A percentile compares a stretch with the other conserved stretches of the same genome.
These are phyloP conservation scores for Plasmodium gaboni DNA, from an alignment of 169 alveolate species.

Conservation along the genomic window DNA sequence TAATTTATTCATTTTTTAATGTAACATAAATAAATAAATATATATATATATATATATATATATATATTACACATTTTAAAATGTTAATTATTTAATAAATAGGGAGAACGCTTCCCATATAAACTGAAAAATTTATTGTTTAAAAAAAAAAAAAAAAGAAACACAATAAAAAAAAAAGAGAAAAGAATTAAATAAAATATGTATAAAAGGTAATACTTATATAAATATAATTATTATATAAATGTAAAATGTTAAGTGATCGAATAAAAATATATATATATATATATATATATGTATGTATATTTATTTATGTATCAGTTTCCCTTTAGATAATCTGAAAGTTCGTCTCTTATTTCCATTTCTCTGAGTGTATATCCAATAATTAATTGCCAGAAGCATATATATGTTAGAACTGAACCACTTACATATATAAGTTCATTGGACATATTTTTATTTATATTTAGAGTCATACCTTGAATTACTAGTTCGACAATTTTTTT, in stretches of 20 bases:
- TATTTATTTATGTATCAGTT: not conserved
- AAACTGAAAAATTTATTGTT: not conserved
- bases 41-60: too few species aligned
- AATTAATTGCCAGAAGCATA: slow-evolving; percentile 90
- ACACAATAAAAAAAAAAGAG: too few species aligned
- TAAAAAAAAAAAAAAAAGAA: not conserved
- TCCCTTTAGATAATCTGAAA: slow-evolving; percentile 75
- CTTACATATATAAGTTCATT: slow-evolving; percentile 56
- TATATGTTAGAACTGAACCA: slow-evolving; percentile 83
- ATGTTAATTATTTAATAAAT: too few species aligned
- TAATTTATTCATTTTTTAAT: too few species aligned
- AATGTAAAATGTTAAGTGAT: not conserved
- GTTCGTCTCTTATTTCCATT: slow-evolving; percentile 83
- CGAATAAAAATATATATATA: not conserved
- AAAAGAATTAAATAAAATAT: not conserved
- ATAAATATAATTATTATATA: not conserved
- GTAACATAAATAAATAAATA: too few species aligned
- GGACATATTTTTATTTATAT: slow-evolving; percentile 26
- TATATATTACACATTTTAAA: too few species aligned
- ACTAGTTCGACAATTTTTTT: slow-evolving; percentile 80
- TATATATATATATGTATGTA: not conserved
- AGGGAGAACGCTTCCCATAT: too few species aligned
- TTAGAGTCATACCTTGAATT: slow-evolving; percentile 82
- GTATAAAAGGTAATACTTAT: not conserved
- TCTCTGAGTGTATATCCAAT: slow-evolving; percentile 87